Evolutionary conservation across 2,329 filamentous ascomycete genomes (phyloP).

Genomic region (Aspergillus quadricinctus): DNA sequence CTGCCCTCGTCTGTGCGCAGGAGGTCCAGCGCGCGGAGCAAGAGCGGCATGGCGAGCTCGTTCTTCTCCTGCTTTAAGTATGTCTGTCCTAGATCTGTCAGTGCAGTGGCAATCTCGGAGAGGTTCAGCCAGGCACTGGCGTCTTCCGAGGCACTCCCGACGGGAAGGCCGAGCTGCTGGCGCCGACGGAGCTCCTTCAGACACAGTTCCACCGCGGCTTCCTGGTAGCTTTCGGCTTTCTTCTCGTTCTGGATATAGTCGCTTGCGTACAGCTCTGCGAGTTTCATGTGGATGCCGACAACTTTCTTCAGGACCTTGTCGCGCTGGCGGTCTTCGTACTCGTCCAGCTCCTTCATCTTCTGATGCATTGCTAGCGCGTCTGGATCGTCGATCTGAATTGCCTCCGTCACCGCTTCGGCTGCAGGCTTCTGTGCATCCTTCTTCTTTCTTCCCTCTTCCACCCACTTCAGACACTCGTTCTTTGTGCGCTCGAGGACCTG

Average conservation of each 20-base stretch:
- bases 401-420: conserved; percentile 16
- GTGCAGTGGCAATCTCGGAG: conserved; percentile 32
- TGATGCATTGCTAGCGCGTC: conserved; percentile 19
- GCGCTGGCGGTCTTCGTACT: conserved; percentile 42
- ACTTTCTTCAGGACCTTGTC: conserved; percentile 68
- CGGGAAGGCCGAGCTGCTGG: conserved; percentile 61
- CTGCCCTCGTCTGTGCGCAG: conserved; percentile 46
- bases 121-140: conserved; percentile 36
- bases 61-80: conserved; percentile 72
- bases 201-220: conserved; percentile 77
- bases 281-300: conserved; percentile 73
- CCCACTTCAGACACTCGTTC: conserved; percentile 56
- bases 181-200: conserved; percentile 70
- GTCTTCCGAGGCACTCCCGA: conserved; percentile 54
- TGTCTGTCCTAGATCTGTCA: conserved; percentile 64
- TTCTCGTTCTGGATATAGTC: conserved; percentile 70
- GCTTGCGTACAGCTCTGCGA: conserved; percentile 76
- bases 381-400: conserved; percentile 16
- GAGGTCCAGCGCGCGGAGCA: conserved; percentile 75
- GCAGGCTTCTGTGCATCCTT: conserved; percentile 16
- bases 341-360: conserved; percentile 20
- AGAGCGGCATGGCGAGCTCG: conserved; percentile 78
- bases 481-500: conserved; percentile 75
- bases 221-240: conserved; percentile 67
- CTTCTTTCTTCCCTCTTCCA: conserved; percentile 23